Conservation (phyloP, 2,329 filamentous ascomycete genomes). For the Cladophialophora exuberans region DNA sequence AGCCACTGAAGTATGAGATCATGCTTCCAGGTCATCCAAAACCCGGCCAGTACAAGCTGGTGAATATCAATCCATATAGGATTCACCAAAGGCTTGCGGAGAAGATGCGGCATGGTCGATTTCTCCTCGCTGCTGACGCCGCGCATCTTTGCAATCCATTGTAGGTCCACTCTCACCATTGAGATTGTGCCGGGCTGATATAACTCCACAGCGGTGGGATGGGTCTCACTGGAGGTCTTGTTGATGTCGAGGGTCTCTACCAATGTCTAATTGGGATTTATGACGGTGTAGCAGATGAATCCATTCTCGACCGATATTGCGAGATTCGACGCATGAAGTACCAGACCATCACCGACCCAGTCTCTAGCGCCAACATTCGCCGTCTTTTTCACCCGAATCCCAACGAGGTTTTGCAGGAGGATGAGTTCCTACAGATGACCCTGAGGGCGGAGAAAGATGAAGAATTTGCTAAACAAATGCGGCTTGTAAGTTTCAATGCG, state of each 20-base stretch:
- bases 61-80: conserved; percentile 62
- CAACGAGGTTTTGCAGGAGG: conserved; percentile 40
- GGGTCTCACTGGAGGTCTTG: conserved; percentile 66
- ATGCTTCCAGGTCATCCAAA: conserved; percentile 64
- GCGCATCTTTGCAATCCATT: too few species aligned
- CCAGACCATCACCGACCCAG: conserved; percentile 43
- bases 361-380: conserved; percentile 47
- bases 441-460: conserved; percentile 39
- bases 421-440: conserved; percentile 42
- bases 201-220: too few species aligned
- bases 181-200: too few species aligned
- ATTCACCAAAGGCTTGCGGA: conserved; percentile 64
- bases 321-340: conserved; percentile 46
- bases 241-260: conserved; percentile 64
- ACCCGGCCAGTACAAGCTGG: conserved; percentile 59
- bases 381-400: conserved; percentile 42
- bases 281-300: conserved; percentile 42
- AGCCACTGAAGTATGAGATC: conserved; percentile 57
- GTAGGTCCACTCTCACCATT: too few species aligned
- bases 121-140: conserved; percentile 63
- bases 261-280: conserved; percentile 59
- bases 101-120: conserved; percentile 58
- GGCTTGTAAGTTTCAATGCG: too few species aligned
- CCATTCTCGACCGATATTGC: conserved; percentile 49
- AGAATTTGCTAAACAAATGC: conserved; percentile 32